phyloP scores from a whole-genome alignment of 345 rosid species.

The Clausena lansium region DNA sequence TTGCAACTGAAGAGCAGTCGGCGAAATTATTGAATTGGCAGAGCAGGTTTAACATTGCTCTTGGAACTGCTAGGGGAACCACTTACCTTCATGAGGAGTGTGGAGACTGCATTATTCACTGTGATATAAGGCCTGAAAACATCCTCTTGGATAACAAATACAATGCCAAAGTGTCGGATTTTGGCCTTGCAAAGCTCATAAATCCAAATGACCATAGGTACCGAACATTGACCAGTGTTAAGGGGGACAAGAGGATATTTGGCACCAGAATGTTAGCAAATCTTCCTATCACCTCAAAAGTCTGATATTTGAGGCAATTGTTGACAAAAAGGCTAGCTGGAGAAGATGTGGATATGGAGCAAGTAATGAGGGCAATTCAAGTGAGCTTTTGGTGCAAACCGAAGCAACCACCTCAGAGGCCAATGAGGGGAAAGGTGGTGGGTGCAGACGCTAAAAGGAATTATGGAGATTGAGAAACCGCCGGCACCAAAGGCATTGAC shows the following conservation, averaged over 20 bases:
- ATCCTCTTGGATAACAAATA: slow-evolving; percentile 63
- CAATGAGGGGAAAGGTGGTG: slow-evolving; percentile 54
- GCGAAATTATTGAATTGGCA: slow-evolving; percentile 43
- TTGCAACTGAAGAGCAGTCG: slow-evolving; percentile 24
- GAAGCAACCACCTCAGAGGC: slow-evolving; percentile 48
- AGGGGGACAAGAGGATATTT: too few relatives aligned
- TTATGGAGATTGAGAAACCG: too few relatives aligned
- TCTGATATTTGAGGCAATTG: slow-evolving; percentile 23
- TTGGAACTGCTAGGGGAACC: slow-evolving; percentile 55
- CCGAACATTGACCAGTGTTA: too few relatives aligned
- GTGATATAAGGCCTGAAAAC: slow-evolving; percentile 58
- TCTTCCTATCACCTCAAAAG: too few relatives aligned
- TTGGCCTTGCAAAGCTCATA: too few relatives aligned
- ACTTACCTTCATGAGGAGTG: slow-evolving; percentile 66
- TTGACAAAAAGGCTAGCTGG: slow-evolving; percentile 42
- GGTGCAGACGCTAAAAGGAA: slow-evolving; percentile 58
- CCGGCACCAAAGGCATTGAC: too few relatives aligned
- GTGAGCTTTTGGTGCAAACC: slow-evolving; percentile 61
- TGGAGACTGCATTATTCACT: slow-evolving; percentile 41
- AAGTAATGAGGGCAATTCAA: slow-evolving; percentile 40
- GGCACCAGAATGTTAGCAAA: too few relatives aligned
- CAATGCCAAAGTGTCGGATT: too few relatives aligned
- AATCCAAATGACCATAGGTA: too few relatives aligned
- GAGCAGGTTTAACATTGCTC: slow-evolving; percentile 41
- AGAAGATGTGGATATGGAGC: slow-evolving; percentile 35